Evolutionary conservation across 2,329 filamentous ascomycete species (phyloP), one percentile per base, ranked within the genome.

Genomic region (Gremmenia infestans): DNA sequence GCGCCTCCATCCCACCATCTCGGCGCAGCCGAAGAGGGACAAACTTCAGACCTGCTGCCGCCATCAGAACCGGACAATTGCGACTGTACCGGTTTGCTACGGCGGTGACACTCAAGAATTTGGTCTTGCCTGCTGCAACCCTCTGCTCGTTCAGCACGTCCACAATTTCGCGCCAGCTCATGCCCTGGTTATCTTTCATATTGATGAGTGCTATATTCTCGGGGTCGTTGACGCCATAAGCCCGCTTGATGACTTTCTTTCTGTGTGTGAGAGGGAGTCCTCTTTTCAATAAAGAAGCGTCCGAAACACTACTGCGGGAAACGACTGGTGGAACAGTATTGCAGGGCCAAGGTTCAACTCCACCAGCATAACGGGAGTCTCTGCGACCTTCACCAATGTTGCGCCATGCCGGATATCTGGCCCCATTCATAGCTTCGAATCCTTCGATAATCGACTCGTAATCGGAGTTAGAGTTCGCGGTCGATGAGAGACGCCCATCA

Each of bases 151-250:
- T 70, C 14, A 70, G 48, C 1, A 14, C 19, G 0, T 63, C 51
- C 0, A 54, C 60, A 32, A 70, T 68, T 2, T 68, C 50, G 0
- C 28, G n/a, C 17, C 66, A 70, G 4, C 43, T 40, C 25, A 59
- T 22, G 11, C 49, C 48, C 3, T 60, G 47, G 4, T 54, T 57
- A 19, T 70, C 68, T 15, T 62, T 60, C 52, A 67, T 40, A 15
- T 70, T 64, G 53, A 70, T 65, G 39, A 70, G 69, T 1, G 22
- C 47, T 11, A 70, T 61, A 17, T 70, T 70, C 42, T 68, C 68
- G 0, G 68, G 68, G 35, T 70, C 67, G 22, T 62, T 69, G 0
- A 63, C 66, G 8, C 68, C 68, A 37, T 62, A 64, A 35, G 59
- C 65, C 35, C 67, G 56, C 53, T 64, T 65, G 50, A 57, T 58